These are phyloP conservation scores for Amorphotheca resinae DNA, from an alignment of 495 filamentous ascomycete species.

Conservation along the genomic window DNA sequence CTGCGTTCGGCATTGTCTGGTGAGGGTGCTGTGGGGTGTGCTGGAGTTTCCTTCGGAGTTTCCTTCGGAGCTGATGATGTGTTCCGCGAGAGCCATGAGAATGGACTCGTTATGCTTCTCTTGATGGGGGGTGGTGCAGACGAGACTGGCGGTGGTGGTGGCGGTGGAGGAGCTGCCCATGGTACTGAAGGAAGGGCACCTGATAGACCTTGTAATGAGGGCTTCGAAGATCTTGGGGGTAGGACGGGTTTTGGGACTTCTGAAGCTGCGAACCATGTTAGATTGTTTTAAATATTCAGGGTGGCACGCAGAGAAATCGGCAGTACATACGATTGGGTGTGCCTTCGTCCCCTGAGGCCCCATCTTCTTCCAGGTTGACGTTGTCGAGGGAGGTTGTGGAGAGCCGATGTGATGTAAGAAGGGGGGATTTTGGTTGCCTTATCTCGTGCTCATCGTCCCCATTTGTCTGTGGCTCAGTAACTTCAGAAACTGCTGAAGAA, in stretches of 20 bases:
- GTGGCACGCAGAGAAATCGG: background rate
- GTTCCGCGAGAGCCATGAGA: slow-evolving; percentile 74
- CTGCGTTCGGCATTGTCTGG: slow-evolving; percentile 34
- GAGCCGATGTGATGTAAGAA: slow-evolving; percentile 47
- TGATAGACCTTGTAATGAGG: slow-evolving; percentile 34
- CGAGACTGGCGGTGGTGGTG: slow-evolving; percentile 18
- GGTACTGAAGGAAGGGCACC: slow-evolving; percentile 38
- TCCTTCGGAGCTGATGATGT: slow-evolving; percentile 49
- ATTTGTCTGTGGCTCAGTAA: slow-evolving; percentile 19
- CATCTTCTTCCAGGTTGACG: slow-evolving; percentile 50
- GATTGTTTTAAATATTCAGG: background rate
- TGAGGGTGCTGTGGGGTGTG: slow-evolving; percentile 36
- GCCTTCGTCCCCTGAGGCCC: slow-evolving; percentile 17
- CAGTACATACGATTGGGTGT: slow-evolving; percentile 27
- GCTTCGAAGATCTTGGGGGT: slow-evolving; percentile 8
- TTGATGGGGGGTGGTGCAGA: slow-evolving; percentile 24
- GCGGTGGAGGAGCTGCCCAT: slow-evolving; percentile 34
- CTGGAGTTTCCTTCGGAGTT: no score
- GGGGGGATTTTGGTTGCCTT: slow-evolving; percentile 36
- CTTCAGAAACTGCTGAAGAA: slow-evolving; percentile 17
- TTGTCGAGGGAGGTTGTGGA: slow-evolving; percentile 58
- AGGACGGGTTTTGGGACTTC: slow-evolving; percentile 10
- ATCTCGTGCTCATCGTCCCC: slow-evolving; percentile 21
- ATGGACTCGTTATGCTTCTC: slow-evolving; percentile 67
- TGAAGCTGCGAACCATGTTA: slow-evolving; percentile 19